These are phyloP conservation scores for Pseudomonodictys pantanalensis DNA, from an alignment of 495 filamentous ascomycete species.

Conservation along the genomic window DNA sequence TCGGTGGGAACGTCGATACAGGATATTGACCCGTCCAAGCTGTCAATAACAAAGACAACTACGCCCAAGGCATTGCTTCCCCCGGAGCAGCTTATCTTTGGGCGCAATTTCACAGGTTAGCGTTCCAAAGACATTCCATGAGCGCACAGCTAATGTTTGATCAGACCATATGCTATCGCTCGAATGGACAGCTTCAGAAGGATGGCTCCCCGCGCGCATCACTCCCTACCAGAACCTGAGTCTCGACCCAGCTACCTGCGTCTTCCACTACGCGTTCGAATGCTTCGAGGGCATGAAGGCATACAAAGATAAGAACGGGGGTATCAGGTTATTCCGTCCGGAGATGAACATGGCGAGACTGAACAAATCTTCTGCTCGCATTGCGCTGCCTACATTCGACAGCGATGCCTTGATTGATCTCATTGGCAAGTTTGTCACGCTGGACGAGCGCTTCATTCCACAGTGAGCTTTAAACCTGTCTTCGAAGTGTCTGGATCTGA, in stretches of 20 bases:
- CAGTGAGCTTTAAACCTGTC: conserved; percentile 42
- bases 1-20: conserved; percentile 41
- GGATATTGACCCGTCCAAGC: conserved; percentile 71
- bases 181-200: conserved; percentile 81
- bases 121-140: neutral
- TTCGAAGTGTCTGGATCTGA: conserved; percentile 1
- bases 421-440: conserved; percentile 70
- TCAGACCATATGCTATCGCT: conserved; percentile 94
- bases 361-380: conserved; percentile 83
- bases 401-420: conserved; percentile 68
- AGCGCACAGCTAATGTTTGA: conserved; percentile 18
- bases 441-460: conserved; percentile 89
- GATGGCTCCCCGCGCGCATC: conserved; percentile 80
- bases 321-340: conserved; percentile 86
- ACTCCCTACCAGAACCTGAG: conserved; percentile 94
- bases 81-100: conserved; percentile 80
- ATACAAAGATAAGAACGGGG: conserved; percentile 74
- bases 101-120: conserved; percentile 79
- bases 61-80: conserved; percentile 71
- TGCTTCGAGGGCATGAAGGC: conserved; percentile 99
- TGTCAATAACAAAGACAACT: conserved; percentile 68
- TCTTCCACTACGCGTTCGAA: conserved; percentile 97
- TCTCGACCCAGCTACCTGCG: conserved; percentile 92
- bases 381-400: conserved; percentile 84
- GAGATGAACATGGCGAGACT: conserved; percentile 93